Evolutionary conservation across 805 yeast species (phyloP).

Genomic region (Saturnispora sanitii): DNA sequence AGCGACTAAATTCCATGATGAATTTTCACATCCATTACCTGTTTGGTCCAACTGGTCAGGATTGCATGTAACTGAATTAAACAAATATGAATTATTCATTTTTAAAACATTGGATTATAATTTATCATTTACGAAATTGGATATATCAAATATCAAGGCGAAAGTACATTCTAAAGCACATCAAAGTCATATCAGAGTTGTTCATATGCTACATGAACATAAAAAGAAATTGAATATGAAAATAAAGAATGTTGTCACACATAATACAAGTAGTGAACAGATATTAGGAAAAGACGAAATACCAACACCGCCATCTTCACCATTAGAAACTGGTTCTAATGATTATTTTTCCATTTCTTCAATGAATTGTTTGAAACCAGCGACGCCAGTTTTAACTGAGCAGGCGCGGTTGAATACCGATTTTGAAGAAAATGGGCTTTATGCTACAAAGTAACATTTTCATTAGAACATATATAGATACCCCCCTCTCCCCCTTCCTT

Average conservation of each 20-base stretch:
- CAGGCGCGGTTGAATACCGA: not conserved
- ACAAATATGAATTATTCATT: conserved; percentile 39
- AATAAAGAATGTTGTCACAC: too few relatives aligned
- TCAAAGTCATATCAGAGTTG: conserved; percentile 1
- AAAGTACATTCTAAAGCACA: not conserved
- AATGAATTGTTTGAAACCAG: too few relatives aligned
- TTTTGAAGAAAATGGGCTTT: not conserved
- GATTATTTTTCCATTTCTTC: too few relatives aligned
- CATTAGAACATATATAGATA: too few relatives aligned
- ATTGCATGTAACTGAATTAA: conserved; percentile 40
- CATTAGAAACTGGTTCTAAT: not conserved
- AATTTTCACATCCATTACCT: conserved; percentile 55
- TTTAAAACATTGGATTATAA: conserved; percentile 48
- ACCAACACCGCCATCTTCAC: not conserved
- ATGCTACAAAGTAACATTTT: too few relatives aligned
- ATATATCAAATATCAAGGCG: not conserved
- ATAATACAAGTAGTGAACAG: too few relatives aligned
- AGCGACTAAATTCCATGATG: conserved; percentile 66
- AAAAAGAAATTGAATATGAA: too few relatives aligned
- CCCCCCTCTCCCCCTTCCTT: too few relatives aligned
- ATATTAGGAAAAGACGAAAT: too few relatives aligned
- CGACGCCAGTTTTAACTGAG: conserved; percentile 37
- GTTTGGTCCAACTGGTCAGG: conserved; percentile 76
- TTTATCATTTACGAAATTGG: conserved; percentile 22
- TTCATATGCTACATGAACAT: not conserved